Evolutionary conservation across 2,329 filamentous ascomycete genomes (phyloP).

Genomic region (Neophaeococcomyces mojaviensis): DNA sequence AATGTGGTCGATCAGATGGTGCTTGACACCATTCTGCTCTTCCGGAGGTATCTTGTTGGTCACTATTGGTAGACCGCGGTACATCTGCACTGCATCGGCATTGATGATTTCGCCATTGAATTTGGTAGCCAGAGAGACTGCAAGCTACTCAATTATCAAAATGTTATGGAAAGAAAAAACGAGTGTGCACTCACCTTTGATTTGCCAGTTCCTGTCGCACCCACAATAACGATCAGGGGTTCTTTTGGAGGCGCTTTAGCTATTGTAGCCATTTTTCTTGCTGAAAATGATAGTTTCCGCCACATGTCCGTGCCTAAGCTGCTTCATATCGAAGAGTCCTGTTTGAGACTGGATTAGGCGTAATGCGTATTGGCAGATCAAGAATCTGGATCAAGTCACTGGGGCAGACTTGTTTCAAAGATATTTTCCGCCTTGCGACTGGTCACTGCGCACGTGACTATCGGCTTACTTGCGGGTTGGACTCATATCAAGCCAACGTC

Average conservation of each 20-base stretch:
- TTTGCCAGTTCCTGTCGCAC: slow-evolving; percentile 88
- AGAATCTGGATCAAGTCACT: background rate
- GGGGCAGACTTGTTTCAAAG: background rate
- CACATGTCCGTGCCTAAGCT: too few species aligned
- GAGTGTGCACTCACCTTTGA: slow-evolving; percentile 58
- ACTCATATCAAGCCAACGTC: too few species aligned
- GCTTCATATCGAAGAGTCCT: too few species aligned
- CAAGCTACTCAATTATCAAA: slow-evolving; percentile 54
- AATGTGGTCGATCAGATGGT: slow-evolving; percentile 80
- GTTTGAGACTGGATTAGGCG: too few species aligned
- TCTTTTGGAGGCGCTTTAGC: slow-evolving; percentile 24
- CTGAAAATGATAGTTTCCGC: background rate
- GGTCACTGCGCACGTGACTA: too few species aligned
- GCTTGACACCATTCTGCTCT: slow-evolving; percentile 72
- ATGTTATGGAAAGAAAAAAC: background rate
- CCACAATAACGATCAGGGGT: slow-evolving; percentile 73
- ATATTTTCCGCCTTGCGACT: too few species aligned
- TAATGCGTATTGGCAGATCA: too few species aligned
- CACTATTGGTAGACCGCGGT: slow-evolving; percentile 81
- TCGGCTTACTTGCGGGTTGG: too few species aligned
- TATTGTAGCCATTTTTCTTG: slow-evolving; percentile 7
- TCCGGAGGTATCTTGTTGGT: slow-evolving; percentile 80
- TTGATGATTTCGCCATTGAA: slow-evolving; percentile 95
- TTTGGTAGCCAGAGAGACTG: slow-evolving; percentile 72
- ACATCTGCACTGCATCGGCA: slow-evolving; percentile 96